A percentile compares a stretch with the other conserved stretches of the same genome.
Conservation (phyloP, 768 basidiomycete species). For the Calocybe gangraenosa region DNA sequence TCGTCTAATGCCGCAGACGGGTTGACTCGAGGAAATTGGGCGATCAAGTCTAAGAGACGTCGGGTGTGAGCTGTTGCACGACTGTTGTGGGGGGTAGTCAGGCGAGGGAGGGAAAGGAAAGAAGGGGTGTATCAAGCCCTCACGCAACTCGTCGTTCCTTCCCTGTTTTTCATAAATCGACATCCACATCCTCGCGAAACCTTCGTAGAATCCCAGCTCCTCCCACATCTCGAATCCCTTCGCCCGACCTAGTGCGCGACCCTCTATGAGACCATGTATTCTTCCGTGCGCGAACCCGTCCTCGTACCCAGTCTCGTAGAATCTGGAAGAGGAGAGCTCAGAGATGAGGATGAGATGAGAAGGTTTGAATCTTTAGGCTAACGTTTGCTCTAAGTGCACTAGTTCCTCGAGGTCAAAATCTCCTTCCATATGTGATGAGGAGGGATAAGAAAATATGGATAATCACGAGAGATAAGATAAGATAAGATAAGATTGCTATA, state of each 20-base stretch:
- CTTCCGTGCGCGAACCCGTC: conserved; percentile 83
- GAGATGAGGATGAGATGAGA: conserved; percentile 10
- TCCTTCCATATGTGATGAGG: too few relatives aligned
- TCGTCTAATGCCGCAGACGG: conserved; percentile 44
- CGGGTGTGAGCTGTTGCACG: conserved; percentile 61
- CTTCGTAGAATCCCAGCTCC: conserved; percentile 92
- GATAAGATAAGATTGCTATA: too few relatives aligned
- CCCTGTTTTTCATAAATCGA: conserved; percentile 40
- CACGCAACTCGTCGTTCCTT: conserved; percentile 49
- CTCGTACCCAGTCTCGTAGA: conserved; percentile 74
- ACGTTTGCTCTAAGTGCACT: conserved; percentile 63
- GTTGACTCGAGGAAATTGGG: conserved; percentile 75
- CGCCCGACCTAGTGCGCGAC: conserved; percentile 80
- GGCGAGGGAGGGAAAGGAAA: neutral
- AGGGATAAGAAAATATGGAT: too few relatives aligned
- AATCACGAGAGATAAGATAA: too few relatives aligned
- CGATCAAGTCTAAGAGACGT: conserved; percentile 66
- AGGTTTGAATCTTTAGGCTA: conserved; percentile 14
- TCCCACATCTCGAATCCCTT: conserved; percentile 98
- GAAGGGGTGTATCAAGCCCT: neutral
- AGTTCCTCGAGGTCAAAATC: conserved; percentile 58
- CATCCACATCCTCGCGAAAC: conserved; percentile 73
- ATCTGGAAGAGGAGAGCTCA: conserved; percentile 38
- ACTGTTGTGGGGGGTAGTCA: conserved; percentile 24
- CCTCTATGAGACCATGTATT: conserved; percentile 89